A percentile compares a stretch with the other conserved stretches of the same genome.
Conservation (phyloP, 129 eudicot species). For the Lactuca saligna region DNA sequence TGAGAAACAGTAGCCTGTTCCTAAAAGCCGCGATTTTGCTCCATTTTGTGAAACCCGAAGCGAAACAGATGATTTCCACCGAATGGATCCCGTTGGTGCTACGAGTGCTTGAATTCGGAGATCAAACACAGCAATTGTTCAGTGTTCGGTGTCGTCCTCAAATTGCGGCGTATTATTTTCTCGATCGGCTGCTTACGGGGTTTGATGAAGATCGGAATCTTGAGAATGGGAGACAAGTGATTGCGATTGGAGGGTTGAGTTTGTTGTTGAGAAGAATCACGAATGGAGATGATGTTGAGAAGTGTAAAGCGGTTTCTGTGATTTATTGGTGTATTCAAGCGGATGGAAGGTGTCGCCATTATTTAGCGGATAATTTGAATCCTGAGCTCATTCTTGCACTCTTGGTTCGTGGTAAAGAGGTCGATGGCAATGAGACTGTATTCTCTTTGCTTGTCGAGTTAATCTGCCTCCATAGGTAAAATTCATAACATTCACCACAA, state of each 20-base stretch:
- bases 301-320: slow-evolving; percentile 44
- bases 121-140: slow-evolving; percentile 61
- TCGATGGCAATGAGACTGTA: slow-evolving; percentile 22
- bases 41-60: slow-evolving; percentile 57
- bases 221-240: slow-evolving; percentile 57
- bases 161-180: slow-evolving; percentile 70
- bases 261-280: slow-evolving; percentile 59
- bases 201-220: slow-evolving; percentile 59
- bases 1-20: slow-evolving; percentile 64
- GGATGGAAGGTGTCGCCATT: slow-evolving; percentile 76
- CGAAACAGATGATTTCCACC: slow-evolving; percentile 57
- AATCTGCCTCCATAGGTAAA: slow-evolving; percentile 65
- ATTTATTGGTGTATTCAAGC: slow-evolving; percentile 52
- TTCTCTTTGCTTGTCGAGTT: slow-evolving; percentile 59
- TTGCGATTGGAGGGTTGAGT: slow-evolving; percentile 66
- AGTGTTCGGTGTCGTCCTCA: slow-evolving; percentile 59
- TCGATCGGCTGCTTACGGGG: slow-evolving; percentile 57
- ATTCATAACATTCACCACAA: neutral
- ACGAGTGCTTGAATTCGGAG: slow-evolving; percentile 77
- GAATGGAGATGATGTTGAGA: slow-evolving; percentile 54
- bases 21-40: slow-evolving; percentile 69
- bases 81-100: slow-evolving; percentile 78
- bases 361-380: slow-evolving; percentile 55
- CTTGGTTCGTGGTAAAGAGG: slow-evolving; percentile 36
- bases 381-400: slow-evolving; percentile 47